Evolutionary conservation across 23 red algal species (phyloP).

Genomic region (Gracilariopsis chorda): DNA sequence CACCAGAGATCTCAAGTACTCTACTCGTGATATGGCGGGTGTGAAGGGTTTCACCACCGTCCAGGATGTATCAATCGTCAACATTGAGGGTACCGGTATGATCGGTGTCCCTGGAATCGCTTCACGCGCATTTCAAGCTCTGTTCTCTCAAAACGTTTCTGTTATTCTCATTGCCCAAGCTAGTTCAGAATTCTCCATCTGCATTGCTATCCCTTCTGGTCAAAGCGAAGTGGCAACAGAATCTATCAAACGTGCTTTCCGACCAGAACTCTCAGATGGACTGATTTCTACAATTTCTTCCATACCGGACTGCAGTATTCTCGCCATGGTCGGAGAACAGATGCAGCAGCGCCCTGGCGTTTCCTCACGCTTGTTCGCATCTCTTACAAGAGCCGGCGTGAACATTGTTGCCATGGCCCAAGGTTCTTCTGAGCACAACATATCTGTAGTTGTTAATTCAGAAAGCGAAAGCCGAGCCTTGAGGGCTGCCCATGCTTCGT

Average conservation of each 20-base stretch:
- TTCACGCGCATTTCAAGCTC: constrained; percentile 73
- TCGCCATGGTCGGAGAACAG: constrained; percentile 97
- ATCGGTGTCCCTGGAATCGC: constrained; percentile 99
- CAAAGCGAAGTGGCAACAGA: constrained; percentile 60
- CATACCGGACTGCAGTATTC: constrained; percentile 74
- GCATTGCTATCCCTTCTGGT: constrained; percentile 74
- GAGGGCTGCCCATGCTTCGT: constrained; percentile 85
- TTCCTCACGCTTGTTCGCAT: constrained; percentile 81
- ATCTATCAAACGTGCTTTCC: constrained; percentile 77
- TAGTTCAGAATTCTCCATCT: constrained; percentile 97
- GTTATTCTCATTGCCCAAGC: constrained; percentile 96
- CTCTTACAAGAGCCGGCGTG: constrained; percentile 83
- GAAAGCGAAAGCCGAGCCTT: constrained; percentile 78
- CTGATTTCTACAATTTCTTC: constrained; percentile 77
- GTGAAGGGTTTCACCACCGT: constrained; percentile 97
- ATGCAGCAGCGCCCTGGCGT: constrained; percentile 96
- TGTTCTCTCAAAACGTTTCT: constrained; percentile 70
- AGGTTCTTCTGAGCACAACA: constrained; percentile 94
- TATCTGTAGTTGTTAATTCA: constrained; percentile 80
- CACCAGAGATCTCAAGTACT: not conserved
- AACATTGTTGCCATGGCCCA: constrained; percentile 95
- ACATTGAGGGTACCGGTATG: constrained; percentile 98
- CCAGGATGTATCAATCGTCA: constrained; percentile 87
- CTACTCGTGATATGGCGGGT: constrained; percentile 54
- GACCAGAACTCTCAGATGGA: constrained; percentile 84